Evolutionary conservation across 1,284 basidiomycete genomes (phyloP).

Genomic region (Wolfiporia cocos): DNA sequence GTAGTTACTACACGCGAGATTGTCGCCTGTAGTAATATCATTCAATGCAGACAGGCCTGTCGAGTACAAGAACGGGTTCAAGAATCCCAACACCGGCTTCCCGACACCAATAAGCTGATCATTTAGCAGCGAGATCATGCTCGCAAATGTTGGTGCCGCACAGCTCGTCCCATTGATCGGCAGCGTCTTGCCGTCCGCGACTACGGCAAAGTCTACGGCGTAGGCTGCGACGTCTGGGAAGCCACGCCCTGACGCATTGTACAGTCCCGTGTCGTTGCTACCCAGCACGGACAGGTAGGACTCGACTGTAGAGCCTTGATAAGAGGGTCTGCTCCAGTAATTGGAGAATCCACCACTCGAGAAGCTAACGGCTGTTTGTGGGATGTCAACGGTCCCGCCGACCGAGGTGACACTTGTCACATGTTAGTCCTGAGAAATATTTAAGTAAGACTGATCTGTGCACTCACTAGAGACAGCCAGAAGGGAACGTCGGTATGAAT

Average conservation of each 20-base stretch:
- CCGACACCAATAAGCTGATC: slow-evolving; percentile 36
- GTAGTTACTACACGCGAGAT: slow-evolving; percentile 23
- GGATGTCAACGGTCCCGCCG: slow-evolving; percentile 42
- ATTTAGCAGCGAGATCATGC: slow-evolving; percentile 48
- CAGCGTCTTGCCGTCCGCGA: slow-evolving; percentile 24
- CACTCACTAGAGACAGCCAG: slow-evolving; percentile 45
- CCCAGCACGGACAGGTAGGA: slow-evolving; percentile 25
- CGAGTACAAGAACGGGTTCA: slow-evolving; percentile 38
- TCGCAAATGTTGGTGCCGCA: slow-evolving; percentile 43
- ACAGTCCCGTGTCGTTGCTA: slow-evolving; percentile 19
- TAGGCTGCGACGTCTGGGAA: slow-evolving; percentile 25
- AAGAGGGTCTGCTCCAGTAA: slow-evolving; percentile 34
- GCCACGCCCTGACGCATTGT: slow-evolving; percentile 22
- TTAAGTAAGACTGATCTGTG: no score
- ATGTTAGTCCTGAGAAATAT: no score
- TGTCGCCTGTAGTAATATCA: slow-evolving; percentile 31
- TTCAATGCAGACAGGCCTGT: slow-evolving; percentile 27
- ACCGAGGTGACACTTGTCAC: slow-evolving; percentile 61
- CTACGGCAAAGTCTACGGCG: slow-evolving; percentile 20
- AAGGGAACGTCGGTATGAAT: slow-evolving; percentile 67
- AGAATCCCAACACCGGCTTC: slow-evolving; percentile 35
- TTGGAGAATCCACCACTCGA: slow-evolving; percentile 42
- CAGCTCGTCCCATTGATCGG: slow-evolving; percentile 43
- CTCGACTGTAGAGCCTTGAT: slow-evolving; percentile 31
- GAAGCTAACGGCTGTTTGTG: slow-evolving; percentile 39